Base-by-base conservation (phyloP, 306 rosid species). In the Vachellia pachyceras region DNA sequence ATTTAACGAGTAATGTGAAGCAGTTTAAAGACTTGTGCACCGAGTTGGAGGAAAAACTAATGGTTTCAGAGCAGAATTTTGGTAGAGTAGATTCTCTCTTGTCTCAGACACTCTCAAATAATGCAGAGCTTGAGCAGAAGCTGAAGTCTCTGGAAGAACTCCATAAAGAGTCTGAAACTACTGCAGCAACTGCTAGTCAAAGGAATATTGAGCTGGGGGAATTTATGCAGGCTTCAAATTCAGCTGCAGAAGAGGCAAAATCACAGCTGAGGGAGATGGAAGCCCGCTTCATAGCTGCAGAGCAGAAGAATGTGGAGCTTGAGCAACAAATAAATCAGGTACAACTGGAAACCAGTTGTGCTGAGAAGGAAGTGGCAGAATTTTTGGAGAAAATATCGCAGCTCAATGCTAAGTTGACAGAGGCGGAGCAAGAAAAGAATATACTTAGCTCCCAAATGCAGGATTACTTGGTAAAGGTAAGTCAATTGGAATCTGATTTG, bases 131-230 rank as follows among this genome's bases (percentile, higher is more conserved):
- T 65, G 99, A 93, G 77, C 83, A 84, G 88, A 93, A 89, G 84
- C 73, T 93, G 87, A 93, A 87, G 88, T 88, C 87, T 44, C 78
- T 93, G 82, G 98, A 93, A 79, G 94, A 81, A 15, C 93, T 89
- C 37, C 92, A 93, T 69, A 83, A 7, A 8, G 93, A 92, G 87
- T 78, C 91, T n/a, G 91, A 88, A 80, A 72, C 88, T 75, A 86
- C 88, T 8, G 91, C 91, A 36, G 88, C 88, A 75, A 89, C 90
- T 74, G 89, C 89, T 17, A 88, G 83, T 83, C 84, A 89, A 81
- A 93, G 85, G 85, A 95, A 77, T 84, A 74, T 91, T 49, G 97
- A 95, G 87, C 97, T 93, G 12, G 95, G 90, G 82, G 94, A 78
- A 37, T 70, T 87, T 47, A 52, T 95, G 75, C 87, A 85, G 77